phyloP scores from a whole-genome alignment of 345 rosid genomes.

The Aegle marmelos region DNA sequence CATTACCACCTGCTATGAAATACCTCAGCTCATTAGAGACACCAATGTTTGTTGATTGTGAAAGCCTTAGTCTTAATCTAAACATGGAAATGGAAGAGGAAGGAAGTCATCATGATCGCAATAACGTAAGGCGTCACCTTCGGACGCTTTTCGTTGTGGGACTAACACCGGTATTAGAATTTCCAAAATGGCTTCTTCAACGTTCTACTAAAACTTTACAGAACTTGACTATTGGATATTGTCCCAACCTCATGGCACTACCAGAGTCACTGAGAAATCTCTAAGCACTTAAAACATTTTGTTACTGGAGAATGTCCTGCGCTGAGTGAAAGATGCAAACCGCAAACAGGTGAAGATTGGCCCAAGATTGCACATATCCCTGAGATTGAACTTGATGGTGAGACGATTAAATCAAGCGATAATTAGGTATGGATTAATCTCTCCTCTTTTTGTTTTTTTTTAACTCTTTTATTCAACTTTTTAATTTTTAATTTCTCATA shows the following conservation, averaged over 20 bases:
- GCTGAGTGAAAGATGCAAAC: constrained; percentile 10
- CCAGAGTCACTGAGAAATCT: constrained; percentile 18
- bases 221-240: not conserved
- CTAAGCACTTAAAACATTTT: constrained; percentile 3
- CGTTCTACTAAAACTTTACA: constrained; percentile 10
- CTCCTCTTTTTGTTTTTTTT: not conserved
- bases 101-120: not conserved
- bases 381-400: not conserved
- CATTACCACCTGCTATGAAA: constrained; percentile 16
- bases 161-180: constrained; percentile 10
- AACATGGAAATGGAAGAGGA: not conserved
- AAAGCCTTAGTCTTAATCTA: constrained; percentile 1
- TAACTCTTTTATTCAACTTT: too few species aligned
- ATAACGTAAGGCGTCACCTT: constrained; percentile 7
- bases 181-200: constrained; percentile 31
- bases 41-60: constrained; percentile 11
- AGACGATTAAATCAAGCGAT: not conserved
- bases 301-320: constrained; percentile 2
- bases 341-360: constrained; percentile 29
- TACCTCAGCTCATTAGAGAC: constrained; percentile 13
- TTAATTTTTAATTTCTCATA: too few species aligned
- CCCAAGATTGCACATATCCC: constrained; percentile 26
- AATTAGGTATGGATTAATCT: not conserved
- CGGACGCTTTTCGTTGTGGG: not conserved
- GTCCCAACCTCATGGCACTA: constrained; percentile 15